These are phyloP conservation scores for Lecanicillium sp. DNA, from an alignment of 2,329 filamentous ascomycete genomes.

Conservation along the genomic window DNA sequence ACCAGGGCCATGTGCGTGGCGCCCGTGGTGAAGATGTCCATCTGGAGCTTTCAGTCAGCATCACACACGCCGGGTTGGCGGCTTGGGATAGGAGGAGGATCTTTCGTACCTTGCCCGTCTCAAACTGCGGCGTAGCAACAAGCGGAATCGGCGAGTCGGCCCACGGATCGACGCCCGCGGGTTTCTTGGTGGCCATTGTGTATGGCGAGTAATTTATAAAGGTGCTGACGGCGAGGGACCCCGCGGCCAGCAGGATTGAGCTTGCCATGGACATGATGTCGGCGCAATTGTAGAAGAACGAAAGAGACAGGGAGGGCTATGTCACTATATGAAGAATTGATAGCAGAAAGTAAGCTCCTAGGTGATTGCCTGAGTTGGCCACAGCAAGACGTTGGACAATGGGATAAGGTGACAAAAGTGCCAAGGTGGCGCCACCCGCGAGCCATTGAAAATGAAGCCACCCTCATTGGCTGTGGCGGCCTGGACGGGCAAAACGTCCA, in stretches of 20 bases:
- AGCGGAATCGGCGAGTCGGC: conserved; percentile 48
- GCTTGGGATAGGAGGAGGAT: neutral
- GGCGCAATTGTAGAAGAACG: conserved; percentile 4
- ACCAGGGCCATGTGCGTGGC: conserved; percentile 55
- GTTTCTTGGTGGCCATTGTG: conserved; percentile 23
- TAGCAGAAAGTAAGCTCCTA: too few relatives aligned
- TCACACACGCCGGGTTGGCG: neutral
- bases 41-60: conserved; percentile 24
- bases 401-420: too few relatives aligned
- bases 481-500: too few relatives aligned
- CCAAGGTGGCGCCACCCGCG: too few relatives aligned
- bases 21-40: conserved; percentile 50
- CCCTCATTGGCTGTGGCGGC: too few relatives aligned
- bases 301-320: neutral
- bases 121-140: conserved; percentile 44
- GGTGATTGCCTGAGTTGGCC: too few relatives aligned
- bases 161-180: conserved; percentile 30
- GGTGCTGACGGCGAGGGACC: conserved; percentile 21
- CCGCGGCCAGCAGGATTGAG: conserved; percentile 18
- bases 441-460: too few relatives aligned
- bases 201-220: conserved; percentile 27
- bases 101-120: conserved; percentile 38
- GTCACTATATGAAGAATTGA: too few relatives aligned
- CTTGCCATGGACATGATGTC: conserved; percentile 15
- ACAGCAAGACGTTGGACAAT: too few relatives aligned